Percentiles rank a stretch among this genome's conserved stretches.
These are phyloP conservation scores for Chalaropsis ovoidea DNA, from an alignment of 2,329 filamentous ascomycete species.

Conservation along the genomic window DNA sequence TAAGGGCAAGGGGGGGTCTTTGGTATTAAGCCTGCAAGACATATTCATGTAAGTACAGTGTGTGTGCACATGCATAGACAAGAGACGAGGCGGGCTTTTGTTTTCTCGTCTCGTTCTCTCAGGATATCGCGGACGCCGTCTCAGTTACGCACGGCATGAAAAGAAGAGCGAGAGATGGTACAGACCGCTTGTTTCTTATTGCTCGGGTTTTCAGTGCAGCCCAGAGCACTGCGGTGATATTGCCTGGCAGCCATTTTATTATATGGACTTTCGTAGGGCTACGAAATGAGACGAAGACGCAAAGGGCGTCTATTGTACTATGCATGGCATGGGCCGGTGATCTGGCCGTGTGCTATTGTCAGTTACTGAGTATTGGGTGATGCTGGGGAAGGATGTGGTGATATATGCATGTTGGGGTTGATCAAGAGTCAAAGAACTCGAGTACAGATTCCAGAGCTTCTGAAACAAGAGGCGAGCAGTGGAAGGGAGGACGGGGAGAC, in stretches of 20 bases:
- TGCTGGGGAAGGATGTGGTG: neutral
- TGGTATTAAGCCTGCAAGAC: neutral
- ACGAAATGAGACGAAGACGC: neutral
- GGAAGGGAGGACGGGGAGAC: neutral
- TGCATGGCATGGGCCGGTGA: neutral
- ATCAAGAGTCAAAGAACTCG: neutral
- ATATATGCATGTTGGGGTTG: neutral
- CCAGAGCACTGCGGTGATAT: neutral
- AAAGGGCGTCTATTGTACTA: conserved; percentile 5
- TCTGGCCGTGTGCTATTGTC: neutral
- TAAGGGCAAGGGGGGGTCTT: neutral
- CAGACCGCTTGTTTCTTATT: conserved; percentile 3
- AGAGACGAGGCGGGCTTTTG: neutral
- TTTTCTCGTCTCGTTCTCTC: neutral
- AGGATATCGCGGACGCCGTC: neutral
- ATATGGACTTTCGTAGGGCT: neutral
- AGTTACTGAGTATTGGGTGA: no score
- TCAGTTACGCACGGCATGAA: neutral
- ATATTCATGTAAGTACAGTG: neutral
- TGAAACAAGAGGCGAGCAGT: neutral
- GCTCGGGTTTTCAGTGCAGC: neutral
- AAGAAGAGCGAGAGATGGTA: neutral
- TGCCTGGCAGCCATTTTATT: neutral
- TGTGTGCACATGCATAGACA: neutral
- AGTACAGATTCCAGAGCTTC: neutral